Base-by-base conservation (phyloP, 441 rosid species). In the Codiaeum variegatum region DNA sequence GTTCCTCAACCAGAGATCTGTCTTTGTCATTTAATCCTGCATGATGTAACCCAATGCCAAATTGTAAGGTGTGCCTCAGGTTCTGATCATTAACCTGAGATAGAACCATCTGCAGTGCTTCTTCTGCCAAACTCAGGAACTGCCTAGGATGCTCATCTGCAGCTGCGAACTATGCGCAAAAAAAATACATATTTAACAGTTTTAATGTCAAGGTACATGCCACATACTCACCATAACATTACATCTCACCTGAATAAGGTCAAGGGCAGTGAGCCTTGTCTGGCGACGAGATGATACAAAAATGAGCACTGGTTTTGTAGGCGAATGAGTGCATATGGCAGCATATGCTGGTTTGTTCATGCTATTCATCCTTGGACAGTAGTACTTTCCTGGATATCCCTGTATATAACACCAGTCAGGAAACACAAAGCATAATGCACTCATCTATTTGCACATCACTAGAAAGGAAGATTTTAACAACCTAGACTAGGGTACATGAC, bases 271-370 rank as follows among this genome's bases (percentile, higher is more conserved):
- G 67, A 96, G 98, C 85, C 99, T 91, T 70, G 99, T 96, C 85
- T 93, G 98, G 59, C 99, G 95, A 74, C 99, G 95, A 72, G 99
- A 96, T 61, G 99, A 96, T 73, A 96, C 99, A 80, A 96, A 96
- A 72, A 96, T 96, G 76, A 96, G 97, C 74, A 91, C 97, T 56
- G 99, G 99, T 81, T 96, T 96, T 68, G 90, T 87, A 11, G 99
- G 97, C 75, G 99, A 96, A 83, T 91, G 97, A 71, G 99, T 93
- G 75, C 97, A 89, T 76, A 96, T 96, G 77, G 98, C 99, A 76
- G 99, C 99, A 82, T 96, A 96, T 76, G 99, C 90, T 76, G 99
- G 99, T 79, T 93, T 96, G 74, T 96, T 96, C 99, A 96, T 96
- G 84, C 97, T 96, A 76, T 88, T 91, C 99, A 93, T 96, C 80